Conservation (phyloP, 768 basidiomycete species). For the Goffeauzyma gilvescens region DNA sequence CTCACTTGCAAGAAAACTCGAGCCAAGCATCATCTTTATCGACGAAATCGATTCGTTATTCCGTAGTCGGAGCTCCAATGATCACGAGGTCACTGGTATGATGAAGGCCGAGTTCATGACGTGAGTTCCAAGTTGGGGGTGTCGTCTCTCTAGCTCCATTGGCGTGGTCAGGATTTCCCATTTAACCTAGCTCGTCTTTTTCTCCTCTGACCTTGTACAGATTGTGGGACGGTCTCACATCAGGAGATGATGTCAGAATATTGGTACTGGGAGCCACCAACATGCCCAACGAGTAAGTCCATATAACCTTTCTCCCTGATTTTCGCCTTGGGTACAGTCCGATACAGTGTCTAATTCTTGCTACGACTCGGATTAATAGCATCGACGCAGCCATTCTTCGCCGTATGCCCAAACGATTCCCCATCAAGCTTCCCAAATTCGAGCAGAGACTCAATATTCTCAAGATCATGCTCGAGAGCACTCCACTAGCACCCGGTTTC, state of each 20-base stretch:
- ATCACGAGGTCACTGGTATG: slow-evolving; percentile 97
- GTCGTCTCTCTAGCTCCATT: not conserved
- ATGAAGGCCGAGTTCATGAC: slow-evolving; percentile 61
- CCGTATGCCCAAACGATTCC: slow-evolving; percentile 92
- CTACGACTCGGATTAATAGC: slow-evolving; percentile 6
- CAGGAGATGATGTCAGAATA: slow-evolving; percentile 53
- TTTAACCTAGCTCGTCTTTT: slow-evolving; percentile 4
- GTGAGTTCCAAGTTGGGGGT: slow-evolving; percentile 10
- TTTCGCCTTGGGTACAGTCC: slow-evolving; percentile 63
- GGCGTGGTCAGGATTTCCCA: not conserved
- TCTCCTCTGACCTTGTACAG: slow-evolving; percentile 33
- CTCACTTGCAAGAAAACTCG: slow-evolving; percentile 76
- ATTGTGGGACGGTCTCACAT: slow-evolving; percentile 84
- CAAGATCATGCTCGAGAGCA: slow-evolving; percentile 62
- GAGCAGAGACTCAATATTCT: slow-evolving; percentile 73
- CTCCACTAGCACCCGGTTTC: slow-evolving; percentile 47
- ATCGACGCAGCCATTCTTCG: slow-evolving; percentile 32
- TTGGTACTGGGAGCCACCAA: slow-evolving; percentile 90
- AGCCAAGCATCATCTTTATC: slow-evolving; percentile 93
- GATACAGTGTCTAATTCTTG: slow-evolving; percentile 19
- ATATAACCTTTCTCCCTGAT: slow-evolving; percentile 27
- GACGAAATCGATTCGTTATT: slow-evolving; percentile 96
- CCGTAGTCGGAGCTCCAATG: slow-evolving; percentile 63
- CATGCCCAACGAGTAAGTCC: slow-evolving; percentile 53
- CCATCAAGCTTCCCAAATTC: slow-evolving; percentile 56